phyloP scores from a whole-genome alignment of 164 flowering plant genomes.

The Buxus sempervirens region DNA sequence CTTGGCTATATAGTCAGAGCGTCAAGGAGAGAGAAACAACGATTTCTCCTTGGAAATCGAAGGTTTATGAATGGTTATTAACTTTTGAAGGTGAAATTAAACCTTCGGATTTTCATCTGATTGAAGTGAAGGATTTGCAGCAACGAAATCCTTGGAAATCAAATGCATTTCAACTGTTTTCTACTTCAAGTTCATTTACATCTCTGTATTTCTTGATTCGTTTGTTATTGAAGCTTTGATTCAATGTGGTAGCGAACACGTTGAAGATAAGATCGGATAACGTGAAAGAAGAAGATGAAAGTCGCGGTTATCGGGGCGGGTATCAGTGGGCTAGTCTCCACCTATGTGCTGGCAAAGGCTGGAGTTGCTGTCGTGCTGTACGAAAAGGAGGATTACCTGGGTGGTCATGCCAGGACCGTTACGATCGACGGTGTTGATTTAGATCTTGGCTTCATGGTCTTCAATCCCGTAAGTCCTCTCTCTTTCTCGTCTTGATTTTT shows the following conservation, averaged over 20 bases:
- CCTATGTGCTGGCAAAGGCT: slow-evolving; percentile 51
- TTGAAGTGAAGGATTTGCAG: too few species aligned
- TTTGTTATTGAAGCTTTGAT: background rate
- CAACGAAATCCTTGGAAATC: too few species aligned
- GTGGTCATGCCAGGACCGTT: slow-evolving; percentile 88
- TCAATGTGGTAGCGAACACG: too few species aligned
- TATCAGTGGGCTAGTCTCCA: slow-evolving; percentile 76
- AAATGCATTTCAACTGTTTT: too few species aligned
- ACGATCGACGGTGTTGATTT: slow-evolving; percentile 57
- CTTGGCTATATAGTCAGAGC: background rate
- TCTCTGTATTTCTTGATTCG: background rate
- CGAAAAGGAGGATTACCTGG: slow-evolving; percentile 76
- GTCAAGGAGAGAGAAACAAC: background rate
- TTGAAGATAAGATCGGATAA: background rate
- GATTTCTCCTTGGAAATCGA: too few species aligned
- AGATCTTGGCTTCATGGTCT: slow-evolving; percentile 95
- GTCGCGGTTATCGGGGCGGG: slow-evolving; percentile 87
- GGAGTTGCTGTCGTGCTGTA: slow-evolving; percentile 70
- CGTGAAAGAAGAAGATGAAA: slow-evolving; percentile 42
- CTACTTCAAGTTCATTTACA: too few species aligned
- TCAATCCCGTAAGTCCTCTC: slow-evolving; percentile 67
- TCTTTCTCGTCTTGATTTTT: background rate
- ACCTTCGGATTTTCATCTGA: too few species aligned
- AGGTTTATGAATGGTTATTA: too few species aligned
- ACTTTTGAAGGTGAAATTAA: too few species aligned